Evolutionary conservation across 2,329 filamentous ascomycete species (phyloP).

Genomic region (Pseudogymnoascus sp.): DNA sequence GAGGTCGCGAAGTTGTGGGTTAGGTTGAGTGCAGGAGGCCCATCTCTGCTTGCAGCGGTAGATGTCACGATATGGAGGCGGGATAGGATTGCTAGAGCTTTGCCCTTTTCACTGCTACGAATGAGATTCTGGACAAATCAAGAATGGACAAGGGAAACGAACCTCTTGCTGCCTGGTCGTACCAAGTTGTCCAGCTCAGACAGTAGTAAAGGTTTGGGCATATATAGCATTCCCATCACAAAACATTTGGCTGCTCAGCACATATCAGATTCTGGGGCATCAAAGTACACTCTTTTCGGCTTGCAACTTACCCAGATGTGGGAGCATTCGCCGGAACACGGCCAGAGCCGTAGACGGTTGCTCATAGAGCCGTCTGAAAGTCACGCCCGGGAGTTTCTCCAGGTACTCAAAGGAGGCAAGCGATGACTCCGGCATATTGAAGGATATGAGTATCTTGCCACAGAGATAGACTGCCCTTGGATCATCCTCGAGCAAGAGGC

Average conservation of each 20-base stretch:
- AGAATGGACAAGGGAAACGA: constrained; percentile 19
- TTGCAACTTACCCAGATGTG: constrained; percentile 62
- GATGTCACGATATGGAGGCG: constrained; percentile 79
- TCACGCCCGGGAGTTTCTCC: constrained; percentile 81
- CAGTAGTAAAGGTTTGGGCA: constrained; percentile 71
- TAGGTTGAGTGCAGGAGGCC: constrained; percentile 64
- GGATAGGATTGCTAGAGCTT: constrained; percentile 72
- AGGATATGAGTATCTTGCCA: constrained; percentile 1
- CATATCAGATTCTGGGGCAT: constrained; percentile 12
- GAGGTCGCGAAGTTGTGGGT: constrained; percentile 77
- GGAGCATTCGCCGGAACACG: constrained; percentile 94
- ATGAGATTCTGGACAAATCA: constrained; percentile 8
- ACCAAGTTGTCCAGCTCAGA: constrained; percentile 82
- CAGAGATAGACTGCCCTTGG: neutral
- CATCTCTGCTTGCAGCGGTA: constrained; percentile 50
- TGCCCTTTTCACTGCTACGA: constrained; percentile 61
- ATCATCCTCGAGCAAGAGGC: constrained; percentile 7
- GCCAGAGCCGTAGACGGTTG: constrained; percentile 92
- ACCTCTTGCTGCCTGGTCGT: constrained; percentile 55
- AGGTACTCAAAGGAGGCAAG: constrained; percentile 77
- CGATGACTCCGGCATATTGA: constrained; percentile 36
- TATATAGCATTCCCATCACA: constrained; percentile 91
- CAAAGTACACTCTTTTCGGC: constrained; percentile 9
- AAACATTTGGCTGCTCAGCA: constrained; percentile 69
- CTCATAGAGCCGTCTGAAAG: constrained; percentile 86